Percentiles rank a stretch among this genome's conserved stretches.
phyloP scores from a whole-genome alignment of 23 red algal genomes.

The Rhodosorus marinus region DNA sequence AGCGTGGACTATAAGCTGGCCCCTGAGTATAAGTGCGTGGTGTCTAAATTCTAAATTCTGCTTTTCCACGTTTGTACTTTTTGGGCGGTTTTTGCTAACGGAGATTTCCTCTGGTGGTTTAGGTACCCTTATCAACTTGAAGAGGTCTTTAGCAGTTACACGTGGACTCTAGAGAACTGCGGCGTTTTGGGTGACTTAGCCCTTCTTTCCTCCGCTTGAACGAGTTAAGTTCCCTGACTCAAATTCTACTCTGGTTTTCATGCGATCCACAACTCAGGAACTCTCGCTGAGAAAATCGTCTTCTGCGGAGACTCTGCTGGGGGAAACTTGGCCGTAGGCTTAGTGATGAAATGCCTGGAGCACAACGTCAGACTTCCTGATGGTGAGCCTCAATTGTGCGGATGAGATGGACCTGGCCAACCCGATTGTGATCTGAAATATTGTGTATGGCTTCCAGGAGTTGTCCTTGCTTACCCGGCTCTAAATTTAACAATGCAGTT shows the following conservation, averaged over 20 bases:
- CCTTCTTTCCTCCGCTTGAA: too few species aligned
- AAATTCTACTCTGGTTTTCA: constrained; percentile 58
- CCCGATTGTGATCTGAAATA: neutral
- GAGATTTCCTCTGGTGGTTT: too few species aligned
- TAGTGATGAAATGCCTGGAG: constrained; percentile 16
- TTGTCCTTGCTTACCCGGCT: constrained; percentile 81
- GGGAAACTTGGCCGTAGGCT: constrained; percentile 67
- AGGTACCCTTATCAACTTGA: too few species aligned
- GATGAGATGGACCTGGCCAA: neutral
- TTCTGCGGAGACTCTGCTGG: constrained; percentile 76
- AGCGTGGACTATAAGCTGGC: constrained; percentile 85
- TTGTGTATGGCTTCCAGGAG: neutral
- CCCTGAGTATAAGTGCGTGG: constrained; percentile 60
- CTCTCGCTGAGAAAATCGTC: constrained; percentile 41
- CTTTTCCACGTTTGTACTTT: too few species aligned
- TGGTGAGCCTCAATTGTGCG: neutral
- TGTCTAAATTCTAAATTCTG: constrained; percentile 43
- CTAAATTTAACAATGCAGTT: constrained; percentile 47
- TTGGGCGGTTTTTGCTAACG: too few species aligned
- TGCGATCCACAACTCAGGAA: constrained; percentile 22
- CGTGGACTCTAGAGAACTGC: too few species aligned
- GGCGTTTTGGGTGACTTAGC: too few species aligned
- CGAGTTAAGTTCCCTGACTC: too few species aligned
- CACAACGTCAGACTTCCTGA: constrained; percentile 47
- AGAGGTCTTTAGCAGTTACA: too few species aligned